These are phyloP conservation scores for Perkinsus marinus DNA, from an alignment of 169 alveolate genomes.

Conservation along the genomic window DNA sequence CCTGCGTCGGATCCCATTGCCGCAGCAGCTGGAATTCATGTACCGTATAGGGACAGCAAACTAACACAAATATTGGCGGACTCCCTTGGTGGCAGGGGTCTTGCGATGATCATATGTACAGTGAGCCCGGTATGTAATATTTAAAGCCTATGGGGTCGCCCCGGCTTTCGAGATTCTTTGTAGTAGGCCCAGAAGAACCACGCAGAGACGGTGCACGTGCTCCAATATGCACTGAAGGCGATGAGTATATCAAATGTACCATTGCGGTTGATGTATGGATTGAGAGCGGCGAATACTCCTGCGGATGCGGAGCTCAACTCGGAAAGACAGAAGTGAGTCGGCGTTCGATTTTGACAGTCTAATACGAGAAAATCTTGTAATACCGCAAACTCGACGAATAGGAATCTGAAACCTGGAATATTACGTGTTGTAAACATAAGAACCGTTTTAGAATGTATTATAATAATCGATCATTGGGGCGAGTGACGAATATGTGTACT, in stretches of 20 bases:
- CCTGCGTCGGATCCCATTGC: not conserved
- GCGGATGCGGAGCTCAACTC: not conserved
- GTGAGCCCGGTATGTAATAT: not conserved
- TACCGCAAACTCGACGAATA: no score
- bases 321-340: not conserved
- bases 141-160: no score
- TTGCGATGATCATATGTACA: not conserved
- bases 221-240: not conserved
- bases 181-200: not conserved
- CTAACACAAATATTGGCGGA: not conserved
- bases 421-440: no score
- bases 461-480: no score
- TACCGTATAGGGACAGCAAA: not conserved
- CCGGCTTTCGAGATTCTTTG: not conserved
- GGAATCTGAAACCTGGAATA: no score
- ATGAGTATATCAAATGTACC: not conserved
- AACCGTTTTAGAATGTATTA: no score
- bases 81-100: not conserved
- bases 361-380: no score
- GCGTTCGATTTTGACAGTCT: no score
- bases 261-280: not conserved
- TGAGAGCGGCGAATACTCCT: not conserved
- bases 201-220: not conserved
- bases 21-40: not conserved
- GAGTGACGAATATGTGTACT: no score